Evolutionary conservation across 768 basidiomycete genomes (phyloP).

Genomic region (Psilocybe tampanensis): DNA sequence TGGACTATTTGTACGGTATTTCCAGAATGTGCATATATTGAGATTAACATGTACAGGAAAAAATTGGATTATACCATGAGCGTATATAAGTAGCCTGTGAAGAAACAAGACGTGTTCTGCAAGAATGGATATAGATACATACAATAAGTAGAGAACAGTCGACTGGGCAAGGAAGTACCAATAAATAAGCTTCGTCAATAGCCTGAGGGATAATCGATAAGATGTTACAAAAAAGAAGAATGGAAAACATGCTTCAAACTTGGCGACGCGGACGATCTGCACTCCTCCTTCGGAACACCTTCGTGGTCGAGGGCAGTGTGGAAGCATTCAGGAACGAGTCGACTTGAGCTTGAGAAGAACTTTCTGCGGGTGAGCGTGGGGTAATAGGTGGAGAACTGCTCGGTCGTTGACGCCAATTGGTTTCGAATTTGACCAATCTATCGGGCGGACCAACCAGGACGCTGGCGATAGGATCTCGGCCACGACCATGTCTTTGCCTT

Average conservation of each 20-base stretch:
- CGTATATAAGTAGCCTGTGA: background rate
- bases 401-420: constrained; percentile 13
- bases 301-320: background rate
- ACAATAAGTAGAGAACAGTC: background rate
- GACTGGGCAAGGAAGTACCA: background rate
- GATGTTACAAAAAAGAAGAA: background rate
- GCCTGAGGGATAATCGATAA: background rate
- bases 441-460: background rate
- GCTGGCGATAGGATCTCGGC: background rate
- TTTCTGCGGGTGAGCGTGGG: constrained; percentile 4
- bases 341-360: background rate
- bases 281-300: constrained; percentile 14
- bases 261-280: constrained; percentile 7
- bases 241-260: background rate
- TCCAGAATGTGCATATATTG: background rate
- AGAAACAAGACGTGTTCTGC: background rate
- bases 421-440: background rate
- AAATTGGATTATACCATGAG: background rate
- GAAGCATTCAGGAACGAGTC: constrained; percentile 15
- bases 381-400: constrained; percentile 18
- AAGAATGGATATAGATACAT: background rate
- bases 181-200: background rate
- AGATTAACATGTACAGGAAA: background rate
- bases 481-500: background rate
- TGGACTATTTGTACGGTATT: background rate